Percentiles rank a stretch among this genome's conserved stretches.
These are phyloP conservation scores for Radiomyces spectabilis DNA, from an alignment of 192 early-diverging fungal species.

Conservation along the genomic window DNA sequence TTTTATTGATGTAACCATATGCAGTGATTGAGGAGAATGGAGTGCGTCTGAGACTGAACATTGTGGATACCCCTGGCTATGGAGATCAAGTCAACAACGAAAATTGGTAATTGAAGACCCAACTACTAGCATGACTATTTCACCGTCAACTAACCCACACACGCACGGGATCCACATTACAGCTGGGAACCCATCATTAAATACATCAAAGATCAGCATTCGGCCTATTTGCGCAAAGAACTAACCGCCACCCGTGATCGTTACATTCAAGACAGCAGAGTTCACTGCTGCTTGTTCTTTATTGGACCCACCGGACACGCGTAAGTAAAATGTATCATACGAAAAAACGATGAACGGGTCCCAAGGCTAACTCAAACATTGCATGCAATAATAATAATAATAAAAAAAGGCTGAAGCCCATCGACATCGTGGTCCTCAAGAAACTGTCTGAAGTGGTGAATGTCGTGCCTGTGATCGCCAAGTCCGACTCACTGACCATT, in stretches of 20 bases:
- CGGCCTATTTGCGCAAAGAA: slow-evolving; percentile 87
- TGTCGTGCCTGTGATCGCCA: slow-evolving; percentile 85
- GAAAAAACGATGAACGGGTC: too few species aligned
- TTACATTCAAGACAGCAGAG: slow-evolving; percentile 87
- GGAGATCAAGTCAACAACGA: slow-evolving; percentile 99
- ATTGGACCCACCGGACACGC: slow-evolving; percentile 92
- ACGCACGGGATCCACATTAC: not conserved
- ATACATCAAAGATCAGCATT: slow-evolving; percentile 98
- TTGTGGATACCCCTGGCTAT: slow-evolving; percentile 96
- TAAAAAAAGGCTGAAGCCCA: slow-evolving; percentile 71
- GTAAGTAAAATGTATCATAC: too few species aligned
- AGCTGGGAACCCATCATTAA: slow-evolving; percentile 96
- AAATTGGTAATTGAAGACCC: slow-evolving; percentile 54
- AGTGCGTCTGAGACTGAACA: slow-evolving; percentile 86
- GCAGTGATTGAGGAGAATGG: slow-evolving; percentile 92
- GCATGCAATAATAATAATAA: too few species aligned
- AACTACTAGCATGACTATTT: not conserved
- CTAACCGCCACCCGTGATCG: slow-evolving; percentile 78
- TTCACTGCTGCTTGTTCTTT: slow-evolving; percentile 94
- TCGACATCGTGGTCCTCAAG: slow-evolving; percentile 80
- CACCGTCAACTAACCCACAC: not conserved
- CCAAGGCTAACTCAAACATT: too few species aligned
- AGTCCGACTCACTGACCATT: slow-evolving; percentile 78
- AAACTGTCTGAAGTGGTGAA: slow-evolving; percentile 78
- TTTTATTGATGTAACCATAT: not conserved